Conservation (phyloP, 768 basidiomycete genomes). For the Phaeolepiota aurea region DNA sequence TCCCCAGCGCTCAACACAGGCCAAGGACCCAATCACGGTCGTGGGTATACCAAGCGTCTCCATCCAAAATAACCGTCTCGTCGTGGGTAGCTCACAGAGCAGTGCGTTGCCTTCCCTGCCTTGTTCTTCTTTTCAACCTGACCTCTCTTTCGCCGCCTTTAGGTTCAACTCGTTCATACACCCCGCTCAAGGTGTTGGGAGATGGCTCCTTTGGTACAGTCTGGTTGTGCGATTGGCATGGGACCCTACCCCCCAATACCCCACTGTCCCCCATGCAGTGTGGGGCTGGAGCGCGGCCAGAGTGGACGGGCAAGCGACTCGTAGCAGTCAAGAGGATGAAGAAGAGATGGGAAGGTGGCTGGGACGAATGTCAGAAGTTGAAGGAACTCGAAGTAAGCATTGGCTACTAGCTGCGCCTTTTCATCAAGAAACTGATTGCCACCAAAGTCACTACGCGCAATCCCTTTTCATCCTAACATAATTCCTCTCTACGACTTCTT, state of each 20-base stretch:
- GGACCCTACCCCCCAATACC: conserved; percentile 85
- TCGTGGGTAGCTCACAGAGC: conserved; percentile 64
- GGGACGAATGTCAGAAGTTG: conserved; percentile 92
- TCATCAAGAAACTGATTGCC: conserved; percentile 9
- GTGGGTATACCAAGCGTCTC: conserved; percentile 71
- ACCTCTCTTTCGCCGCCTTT: conserved; percentile 8
- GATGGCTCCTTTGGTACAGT: conserved; percentile 99
- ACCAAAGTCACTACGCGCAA: conserved; percentile 81
- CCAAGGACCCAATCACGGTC: conserved; percentile 59
- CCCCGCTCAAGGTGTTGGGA: conserved; percentile 92
- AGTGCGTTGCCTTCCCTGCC: conserved; percentile 38
- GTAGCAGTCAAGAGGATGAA: conserved; percentile 99
- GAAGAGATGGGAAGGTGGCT: conserved; percentile 95
- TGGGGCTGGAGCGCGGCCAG: conserved; percentile 83
- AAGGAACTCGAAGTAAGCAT: conserved; percentile 90
- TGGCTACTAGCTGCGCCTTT: conserved; percentile 6
- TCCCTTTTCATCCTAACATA: conserved; percentile 93
- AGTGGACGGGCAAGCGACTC: conserved; percentile 90
- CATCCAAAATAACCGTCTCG: conserved; percentile 58
- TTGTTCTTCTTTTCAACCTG: conserved; percentile 8
- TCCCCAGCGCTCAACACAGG: conserved; percentile 16
- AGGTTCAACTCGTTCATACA: conserved; percentile 87
- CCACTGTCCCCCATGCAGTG: conserved; percentile 93
- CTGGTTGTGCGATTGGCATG: conserved; percentile 99
- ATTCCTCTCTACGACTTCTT: conserved; percentile 99